Evolutionary conservation across 1,284 basidiomycete species (phyloP), one percentile per base, ranked within the genome.

Genomic region (Ceratobasidium theobromae): DNA sequence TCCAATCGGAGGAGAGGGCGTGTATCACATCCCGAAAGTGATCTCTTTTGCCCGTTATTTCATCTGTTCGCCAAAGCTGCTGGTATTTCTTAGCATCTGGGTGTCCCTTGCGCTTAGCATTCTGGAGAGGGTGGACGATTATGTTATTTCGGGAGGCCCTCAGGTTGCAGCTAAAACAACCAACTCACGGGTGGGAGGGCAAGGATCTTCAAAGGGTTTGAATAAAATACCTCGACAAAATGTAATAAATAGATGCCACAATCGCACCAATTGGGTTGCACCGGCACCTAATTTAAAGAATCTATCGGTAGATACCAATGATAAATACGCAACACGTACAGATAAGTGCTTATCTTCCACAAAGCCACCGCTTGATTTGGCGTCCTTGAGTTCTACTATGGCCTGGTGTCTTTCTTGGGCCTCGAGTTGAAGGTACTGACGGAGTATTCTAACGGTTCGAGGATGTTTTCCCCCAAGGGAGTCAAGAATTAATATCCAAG

Each of bases 401-500:
- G 81, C 72, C 1, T 76, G 75, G 67, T 82, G 83, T 78, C 95
- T 97, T 75, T 94, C 87, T 67, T 80, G 77, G 0, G 95, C 95
- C 75, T 99, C 96, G 69, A 81, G 78, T 41, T 78, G 77, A 6
- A 98, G 83, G 75, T 96, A 99, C 25, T 78, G 73, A 27, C 77
- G 77, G 14, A 99, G 81, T 16, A 80, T 81, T 45, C 78, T 87
- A 46, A 80, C 75, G 1, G 87, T 91, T 21, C 84, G 80, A 0
- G 77, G 77, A 75, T 98, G 96, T 14, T 78, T 76, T 11, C 78
- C 78, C 0, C 88, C 87, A 28, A 99, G 82, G 0, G 95, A 98
- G 75, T 99, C 96, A 58, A 98, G 83, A 0, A 86, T 91, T 73
- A 94, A 86, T 45, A 97, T 88, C 71, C 83, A 86, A 2, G 91